A percentile compares a stretch with the other conserved stretches of the same genome.
Evolutionary conservation across 345 rosid species (phyloP).

Genomic region (Noccaea bulbosa): DNA sequence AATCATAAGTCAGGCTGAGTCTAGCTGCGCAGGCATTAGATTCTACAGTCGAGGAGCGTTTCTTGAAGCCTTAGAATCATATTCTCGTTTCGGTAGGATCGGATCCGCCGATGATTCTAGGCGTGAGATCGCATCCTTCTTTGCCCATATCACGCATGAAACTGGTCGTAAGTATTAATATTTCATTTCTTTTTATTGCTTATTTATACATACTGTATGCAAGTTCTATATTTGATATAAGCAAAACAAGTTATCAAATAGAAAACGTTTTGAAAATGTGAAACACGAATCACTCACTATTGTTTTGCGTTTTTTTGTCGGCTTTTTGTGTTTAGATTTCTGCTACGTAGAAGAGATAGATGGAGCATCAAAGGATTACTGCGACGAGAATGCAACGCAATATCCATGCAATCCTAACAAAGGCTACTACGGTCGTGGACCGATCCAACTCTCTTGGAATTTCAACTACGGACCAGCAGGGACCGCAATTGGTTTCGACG

Average conservation of each 20-base stretch:
- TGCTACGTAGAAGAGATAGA: constrained; percentile 64
- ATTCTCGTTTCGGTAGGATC: constrained; percentile 56
- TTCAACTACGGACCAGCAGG: constrained; percentile 72
- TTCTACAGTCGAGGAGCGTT: constrained; percentile 67
- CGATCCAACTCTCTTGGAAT: constrained; percentile 70
- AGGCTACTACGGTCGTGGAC: constrained; percentile 69
- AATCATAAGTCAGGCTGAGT: constrained; percentile 54
- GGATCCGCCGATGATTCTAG: constrained; percentile 56
- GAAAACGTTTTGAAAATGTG: no score
- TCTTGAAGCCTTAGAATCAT: constrained; percentile 55
- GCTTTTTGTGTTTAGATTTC: constrained; percentile 47
- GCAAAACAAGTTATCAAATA: no score
- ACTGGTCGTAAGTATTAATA: constrained; percentile 66
- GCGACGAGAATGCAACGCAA: constrained; percentile 47
- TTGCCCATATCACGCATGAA: constrained; percentile 83
- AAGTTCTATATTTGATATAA: not conserved
- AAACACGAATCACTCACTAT: no score
- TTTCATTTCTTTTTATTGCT: not conserved
- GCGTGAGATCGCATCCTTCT: constrained; percentile 82
- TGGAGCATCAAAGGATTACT: constrained; percentile 52
- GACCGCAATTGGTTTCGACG: constrained; percentile 52
- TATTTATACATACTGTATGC: not conserved
- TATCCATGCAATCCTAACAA: constrained; percentile 62
- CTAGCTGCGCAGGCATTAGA: constrained; percentile 57
- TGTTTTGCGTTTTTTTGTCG: no score